phyloP scores from a whole-genome alignment of 371 early-diverging fungal species.

The Conidiobolus incongruus region DNA sequence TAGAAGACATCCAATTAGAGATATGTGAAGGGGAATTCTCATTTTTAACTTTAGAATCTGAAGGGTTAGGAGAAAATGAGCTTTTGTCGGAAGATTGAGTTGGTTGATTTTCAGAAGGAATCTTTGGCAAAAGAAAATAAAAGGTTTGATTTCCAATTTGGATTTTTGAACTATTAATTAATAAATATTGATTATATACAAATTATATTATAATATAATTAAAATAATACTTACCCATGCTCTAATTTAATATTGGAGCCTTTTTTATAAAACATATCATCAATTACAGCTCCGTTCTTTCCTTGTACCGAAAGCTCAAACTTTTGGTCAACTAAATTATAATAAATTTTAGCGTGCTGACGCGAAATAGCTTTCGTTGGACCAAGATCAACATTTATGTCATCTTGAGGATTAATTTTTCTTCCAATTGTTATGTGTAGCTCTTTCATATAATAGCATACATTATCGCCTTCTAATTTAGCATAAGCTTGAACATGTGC shows the following conservation, averaged over 20 bases:
- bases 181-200: background rate
- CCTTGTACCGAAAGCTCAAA: slow-evolving; percentile 68
- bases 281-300: slow-evolving; percentile 68
- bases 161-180: slow-evolving; percentile 29
- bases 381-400: slow-evolving; percentile 61
- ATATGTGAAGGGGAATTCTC: no score
- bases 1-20: no score
- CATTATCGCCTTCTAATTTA: slow-evolving; percentile 61
- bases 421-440: slow-evolving; percentile 55
- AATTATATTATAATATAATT: background rate
- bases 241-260: slow-evolving; percentile 43
- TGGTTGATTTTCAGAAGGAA: background rate
- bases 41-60: no score
- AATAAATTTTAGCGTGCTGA: slow-evolving; percentile 62
- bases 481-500: slow-evolving; percentile 57
- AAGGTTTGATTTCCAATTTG: slow-evolving; percentile 62
- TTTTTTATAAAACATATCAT: slow-evolving; percentile 45
- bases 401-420: slow-evolving; percentile 23
- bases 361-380: slow-evolving; percentile 61
- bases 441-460: slow-evolving; percentile 60
- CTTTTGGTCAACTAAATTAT: slow-evolving; percentile 48
- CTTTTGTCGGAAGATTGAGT: no score
- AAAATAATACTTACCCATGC: slow-evolving; percentile 19
- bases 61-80: no score
- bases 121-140: slow-evolving; percentile 39